phyloP scores from a whole-genome alignment of 2,329 filamentous ascomycete species.

The Arachnopeziza araneosa region DNA sequence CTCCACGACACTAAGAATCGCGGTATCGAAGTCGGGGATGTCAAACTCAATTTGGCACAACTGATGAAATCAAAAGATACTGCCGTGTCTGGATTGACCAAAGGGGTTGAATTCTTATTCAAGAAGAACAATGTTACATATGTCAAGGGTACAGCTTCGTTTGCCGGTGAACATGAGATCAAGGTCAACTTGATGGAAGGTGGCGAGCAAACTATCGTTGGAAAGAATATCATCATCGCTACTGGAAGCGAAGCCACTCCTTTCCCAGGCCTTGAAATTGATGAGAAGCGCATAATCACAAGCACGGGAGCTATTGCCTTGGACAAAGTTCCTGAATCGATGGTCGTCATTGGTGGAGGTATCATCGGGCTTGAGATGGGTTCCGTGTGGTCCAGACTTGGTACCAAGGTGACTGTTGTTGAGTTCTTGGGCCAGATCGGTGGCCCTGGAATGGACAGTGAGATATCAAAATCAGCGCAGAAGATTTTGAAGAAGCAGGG shows the following conservation, averaged over 20 bases:
- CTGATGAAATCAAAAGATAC: slow-evolving; percentile 99
- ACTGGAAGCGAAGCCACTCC: slow-evolving; percentile 94
- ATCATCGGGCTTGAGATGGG: slow-evolving; percentile 99
- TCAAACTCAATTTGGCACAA: slow-evolving; percentile 88
- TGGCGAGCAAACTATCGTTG: slow-evolving; percentile 78
- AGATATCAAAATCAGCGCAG: slow-evolving; percentile 85
- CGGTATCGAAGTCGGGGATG: slow-evolving; percentile 94
- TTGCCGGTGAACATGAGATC: slow-evolving; percentile 84
- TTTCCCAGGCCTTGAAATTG: slow-evolving; percentile 91
- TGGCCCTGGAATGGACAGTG: slow-evolving; percentile 92
- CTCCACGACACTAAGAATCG: slow-evolving; percentile 95
- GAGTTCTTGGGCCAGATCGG: slow-evolving; percentile 96
- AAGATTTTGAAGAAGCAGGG: slow-evolving; percentile 96
- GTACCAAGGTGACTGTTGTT: slow-evolving; percentile 91
- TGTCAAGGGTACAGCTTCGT: slow-evolving; percentile 85
- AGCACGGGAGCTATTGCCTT: slow-evolving; percentile 92
- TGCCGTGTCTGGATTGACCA: slow-evolving; percentile 82
- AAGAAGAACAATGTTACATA: slow-evolving; percentile 99
- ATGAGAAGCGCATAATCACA: slow-evolving; percentile 95
- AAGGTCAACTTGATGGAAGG: slow-evolving; percentile 87
- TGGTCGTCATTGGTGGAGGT: slow-evolving; percentile 96
- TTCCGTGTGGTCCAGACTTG: slow-evolving; percentile 94
- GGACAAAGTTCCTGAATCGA: slow-evolving; percentile 86
- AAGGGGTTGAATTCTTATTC: slow-evolving; percentile 95
- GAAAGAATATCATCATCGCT: slow-evolving; percentile 97